Evolutionary conservation across 2,329 filamentous ascomycete species (phyloP), one percentile per base, ranked within the genome.

Genomic region (Apiospora hydei): DNA sequence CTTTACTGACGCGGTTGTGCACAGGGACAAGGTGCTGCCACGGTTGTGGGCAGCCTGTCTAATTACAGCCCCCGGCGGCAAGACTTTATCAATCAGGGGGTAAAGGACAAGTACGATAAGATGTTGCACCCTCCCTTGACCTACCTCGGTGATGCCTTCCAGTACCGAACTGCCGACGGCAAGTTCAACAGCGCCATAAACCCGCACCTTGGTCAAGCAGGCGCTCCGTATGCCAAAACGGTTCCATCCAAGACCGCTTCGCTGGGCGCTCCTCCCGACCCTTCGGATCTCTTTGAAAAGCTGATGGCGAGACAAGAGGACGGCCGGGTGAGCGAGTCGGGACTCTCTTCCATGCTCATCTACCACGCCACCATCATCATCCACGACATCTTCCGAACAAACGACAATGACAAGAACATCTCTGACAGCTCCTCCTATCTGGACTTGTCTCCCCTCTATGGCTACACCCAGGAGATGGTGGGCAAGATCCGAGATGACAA

Each of bases 331-430:
- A 85, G 90, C 71, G 93, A 94, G 78, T 90, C 91, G 0, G 92
- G 92, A n/a, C 90, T 95, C 61, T 94, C 92, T 0, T 92, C 90
- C 76, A 90, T 94, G 82, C 83, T 95, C n/a, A 94, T 94, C 80
- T 94, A 94, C 75, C 84, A 93, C 64, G 93, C 92, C 0, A 90
- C 91, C 7, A 92, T 95, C 77, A 89, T 90, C 73, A 89, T 88
- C 70, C 88, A 89, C 75, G 85, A 85, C 80, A 80, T 91, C 69
- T 93, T 93, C 81, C 86, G 89, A 49, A 93, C 91, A 1, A 89
- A 88, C 76, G 88, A 89, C 38, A 83, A 83, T 6, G 90, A 94
- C 79, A 87, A 85, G 77, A 89, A 88, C 71, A 89, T 88, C 71
- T 92, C 90, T 0, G 84, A 90, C 16, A 46, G 44, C 44, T 44